Percentiles rank a stretch among this genome's conserved stretches.
These are phyloP conservation scores for Xylaria curta DNA, from an alignment of 495 filamentous ascomycete species.

Conservation along the genomic window DNA sequence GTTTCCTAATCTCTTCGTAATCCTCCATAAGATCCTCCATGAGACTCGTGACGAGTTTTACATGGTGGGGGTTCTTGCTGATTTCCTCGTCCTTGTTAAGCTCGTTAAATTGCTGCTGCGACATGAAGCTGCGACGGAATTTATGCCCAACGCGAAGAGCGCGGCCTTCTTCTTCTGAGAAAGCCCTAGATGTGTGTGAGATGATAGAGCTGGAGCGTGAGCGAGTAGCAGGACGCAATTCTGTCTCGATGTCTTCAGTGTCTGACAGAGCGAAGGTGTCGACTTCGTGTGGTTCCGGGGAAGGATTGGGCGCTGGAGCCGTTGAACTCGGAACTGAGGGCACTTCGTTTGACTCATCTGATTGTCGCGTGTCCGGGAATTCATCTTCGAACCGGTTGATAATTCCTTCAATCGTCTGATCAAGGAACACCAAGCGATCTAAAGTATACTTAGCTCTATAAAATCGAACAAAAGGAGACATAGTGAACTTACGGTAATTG, in stretches of 20 bases:
- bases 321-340: constrained; percentile 41
- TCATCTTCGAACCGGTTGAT: constrained; percentile 95
- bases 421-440: constrained; percentile 88
- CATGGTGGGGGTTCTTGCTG: constrained; percentile 61
- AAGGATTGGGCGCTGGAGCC: constrained; percentile 41
- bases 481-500: constrained; percentile 72
- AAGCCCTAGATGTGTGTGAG: constrained; percentile 76
- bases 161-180: constrained; percentile 87
- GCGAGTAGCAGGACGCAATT: constrained; percentile 52
- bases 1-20: constrained; percentile 62
- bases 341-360: constrained; percentile 48
- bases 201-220: constrained; percentile 79
- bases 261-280: constrained; percentile 45
- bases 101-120: constrained; percentile 52
- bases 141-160: constrained; percentile 85
- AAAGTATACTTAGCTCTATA: constrained; percentile 36
- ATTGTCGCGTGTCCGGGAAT: constrained; percentile 85
- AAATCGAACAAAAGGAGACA: background rate
- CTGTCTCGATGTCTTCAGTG: constrained; percentile 44
- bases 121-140: constrained; percentile 66
- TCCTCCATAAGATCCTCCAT: constrained; percentile 66
- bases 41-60: constrained; percentile 62
- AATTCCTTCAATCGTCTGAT: constrained; percentile 85
- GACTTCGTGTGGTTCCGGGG: constrained; percentile 34
- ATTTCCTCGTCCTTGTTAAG: constrained; percentile 53